Evolutionary conservation across 192 early-diverging fungal species (phyloP).

Genomic region (Gonapodya prolifera): DNA sequence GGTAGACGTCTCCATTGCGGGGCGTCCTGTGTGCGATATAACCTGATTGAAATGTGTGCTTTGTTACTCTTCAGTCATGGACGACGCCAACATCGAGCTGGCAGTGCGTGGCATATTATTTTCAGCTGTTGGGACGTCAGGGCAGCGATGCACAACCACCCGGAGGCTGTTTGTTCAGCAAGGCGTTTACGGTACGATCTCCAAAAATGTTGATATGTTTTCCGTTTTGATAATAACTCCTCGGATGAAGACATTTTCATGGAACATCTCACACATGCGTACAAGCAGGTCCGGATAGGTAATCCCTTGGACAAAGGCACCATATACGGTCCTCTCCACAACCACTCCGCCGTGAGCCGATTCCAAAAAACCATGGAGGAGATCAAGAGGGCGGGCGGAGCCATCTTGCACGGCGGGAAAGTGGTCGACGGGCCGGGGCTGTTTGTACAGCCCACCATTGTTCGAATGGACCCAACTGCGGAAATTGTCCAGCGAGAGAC

Average conservation of each 20-base stretch:
- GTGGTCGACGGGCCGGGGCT: constrained; percentile 62
- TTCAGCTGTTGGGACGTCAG: constrained; percentile 91
- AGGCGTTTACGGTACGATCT: constrained; percentile 40
- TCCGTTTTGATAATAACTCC: neutral
- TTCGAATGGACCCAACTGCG: constrained; percentile 57
- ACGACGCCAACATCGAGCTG: constrained; percentile 81
- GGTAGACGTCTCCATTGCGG: neutral
- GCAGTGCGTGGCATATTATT: constrained; percentile 77
- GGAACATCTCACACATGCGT: constrained; percentile 64
- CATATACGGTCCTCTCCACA: constrained; percentile 88
- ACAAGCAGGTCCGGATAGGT: constrained; percentile 74
- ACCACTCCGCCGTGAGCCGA: constrained; percentile 60
- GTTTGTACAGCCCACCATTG: constrained; percentile 89
- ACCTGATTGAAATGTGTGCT: too few species aligned
- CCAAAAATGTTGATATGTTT: neutral
- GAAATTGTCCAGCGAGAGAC: constrained; percentile 82
- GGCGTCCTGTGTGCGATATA: too few species aligned
- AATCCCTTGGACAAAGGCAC: constrained; percentile 70
- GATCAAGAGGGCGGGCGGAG: constrained; percentile 73
- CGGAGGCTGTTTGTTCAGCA: constrained; percentile 82
- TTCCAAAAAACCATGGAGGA: constrained; percentile 62
- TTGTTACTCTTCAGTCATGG: constrained; percentile 31
- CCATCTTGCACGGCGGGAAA: constrained; percentile 72
- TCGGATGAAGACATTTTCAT: constrained; percentile 50
- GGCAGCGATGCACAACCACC: constrained; percentile 91